Base-by-base conservation (phyloP, 305 asterid species). In the Lippia alba region DNA sequence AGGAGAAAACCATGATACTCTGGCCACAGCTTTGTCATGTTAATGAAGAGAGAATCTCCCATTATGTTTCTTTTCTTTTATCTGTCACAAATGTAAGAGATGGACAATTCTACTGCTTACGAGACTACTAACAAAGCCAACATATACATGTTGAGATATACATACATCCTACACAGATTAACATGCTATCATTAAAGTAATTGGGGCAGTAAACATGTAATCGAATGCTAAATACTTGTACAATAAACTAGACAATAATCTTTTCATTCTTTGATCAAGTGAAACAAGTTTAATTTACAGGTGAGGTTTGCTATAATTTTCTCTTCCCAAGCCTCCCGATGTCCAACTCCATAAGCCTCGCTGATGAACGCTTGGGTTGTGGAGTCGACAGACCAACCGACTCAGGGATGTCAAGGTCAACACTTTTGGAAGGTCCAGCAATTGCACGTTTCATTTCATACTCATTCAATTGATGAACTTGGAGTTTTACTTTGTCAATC, bases 401-500 rank as follows among this genome's bases (percentile, higher is more conserved):
- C 82, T 94, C 99, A 1, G 99, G 99, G 70, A 94, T 94, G 83
- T 94, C 99, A 17, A 94, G 96, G 71, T 85, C 84, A 14, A 82
- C 84, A n/a, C 63, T 80, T 76, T 75, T 80, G 45, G 97, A 84
- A 68, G 96, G 91, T 64, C 91, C 93, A 2, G 83, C 88, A 15
- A 83, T 79, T 19, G 91, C 90, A 56, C 89, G 88, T 82, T 86
- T 94, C 79, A 87, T 83, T 54, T 89, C 95, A 8, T 73, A 68
- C 70, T 87, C 95, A 12, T 80, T 87, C 74, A 81, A 39, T 67
- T 84, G 90, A 76, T 74, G 82, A 69, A 80, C 89, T 79, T 83
- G 85, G 71, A 87, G 73, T 81, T 78, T 91, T 64, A 70, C 84
- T 79, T 76, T 84, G 72, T 78, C 83, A 64, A 94, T 84, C 97